Evolutionary conservation across 805 yeast genomes (phyloP).

Genomic region (Candida taoyuanica): DNA sequence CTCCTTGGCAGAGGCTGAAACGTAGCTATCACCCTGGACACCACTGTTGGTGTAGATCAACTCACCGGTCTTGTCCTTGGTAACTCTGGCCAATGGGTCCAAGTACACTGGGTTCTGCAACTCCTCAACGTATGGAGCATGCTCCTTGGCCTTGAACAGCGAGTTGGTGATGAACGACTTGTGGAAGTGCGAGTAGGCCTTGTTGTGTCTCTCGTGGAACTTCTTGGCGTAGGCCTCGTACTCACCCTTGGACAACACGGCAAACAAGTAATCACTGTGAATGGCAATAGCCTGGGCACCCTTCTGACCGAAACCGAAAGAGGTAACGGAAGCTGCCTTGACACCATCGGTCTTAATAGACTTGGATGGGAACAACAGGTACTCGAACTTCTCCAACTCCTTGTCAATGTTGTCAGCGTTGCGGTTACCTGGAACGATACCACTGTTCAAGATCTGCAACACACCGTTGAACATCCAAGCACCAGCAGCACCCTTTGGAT

Average conservation of each 20-base stretch:
- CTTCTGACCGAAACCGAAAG: constrained; percentile 99
- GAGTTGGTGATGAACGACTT: constrained; percentile 88
- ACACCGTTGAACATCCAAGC: constrained; percentile 99
- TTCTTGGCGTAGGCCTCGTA: constrained; percentile 68
- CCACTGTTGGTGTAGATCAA: constrained; percentile 45
- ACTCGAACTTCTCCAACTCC: constrained; percentile 73
- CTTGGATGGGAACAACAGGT: constrained; percentile 91
- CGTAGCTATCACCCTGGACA: constrained; percentile 45
- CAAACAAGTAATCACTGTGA: constrained; percentile 90
- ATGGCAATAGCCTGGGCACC: constrained; percentile 94
- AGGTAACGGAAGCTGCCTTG: constrained; percentile 94
- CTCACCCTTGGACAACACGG: constrained; percentile 65
- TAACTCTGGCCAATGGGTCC: constrained; percentile 79
- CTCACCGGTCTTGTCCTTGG: constrained; percentile 34
- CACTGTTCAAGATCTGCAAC: constrained; percentile 84
- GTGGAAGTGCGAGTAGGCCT: constrained; percentile 92
- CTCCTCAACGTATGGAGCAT: constrained; percentile 88
- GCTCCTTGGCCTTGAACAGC: constrained; percentile 87
- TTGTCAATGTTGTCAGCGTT: constrained; percentile 96
- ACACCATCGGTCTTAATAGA: constrained; percentile 92
- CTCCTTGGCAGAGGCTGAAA: constrained; percentile 43
- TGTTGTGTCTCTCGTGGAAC: constrained; percentile 78
- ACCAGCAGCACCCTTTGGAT: constrained; percentile 99
- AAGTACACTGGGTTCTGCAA: constrained; percentile 87
- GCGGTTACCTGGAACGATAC: constrained; percentile 97